These are phyloP conservation scores for Scutellaria minor DNA, from an alignment of 257 asterid species.

Conservation along the genomic window DNA sequence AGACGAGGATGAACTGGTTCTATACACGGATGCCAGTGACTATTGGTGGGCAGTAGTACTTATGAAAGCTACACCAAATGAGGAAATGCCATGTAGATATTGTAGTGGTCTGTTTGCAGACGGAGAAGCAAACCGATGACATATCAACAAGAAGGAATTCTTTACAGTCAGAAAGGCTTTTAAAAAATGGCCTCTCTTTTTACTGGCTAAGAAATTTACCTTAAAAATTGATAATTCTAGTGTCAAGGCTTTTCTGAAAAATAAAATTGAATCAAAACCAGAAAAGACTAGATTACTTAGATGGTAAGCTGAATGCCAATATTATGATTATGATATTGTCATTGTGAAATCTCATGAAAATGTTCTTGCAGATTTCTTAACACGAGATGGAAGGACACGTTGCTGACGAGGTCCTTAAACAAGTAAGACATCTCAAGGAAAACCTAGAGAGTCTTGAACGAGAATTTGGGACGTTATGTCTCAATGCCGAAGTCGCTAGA, in stretches of 20 bases:
- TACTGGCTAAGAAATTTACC: not conserved
- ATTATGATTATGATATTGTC: too few relatives aligned
- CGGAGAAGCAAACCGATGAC: not conserved
- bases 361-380: too few relatives aligned
- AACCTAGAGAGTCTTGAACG: too few relatives aligned
- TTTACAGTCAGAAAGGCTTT: not conserved
- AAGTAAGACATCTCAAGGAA: too few relatives aligned
- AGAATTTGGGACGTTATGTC: too few relatives aligned
- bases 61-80: not conserved
- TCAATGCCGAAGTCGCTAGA: too few relatives aligned
- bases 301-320: not conserved
- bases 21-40: not conserved
- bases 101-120: not conserved
- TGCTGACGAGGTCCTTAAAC: too few relatives aligned
- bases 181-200: not conserved
- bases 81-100: not conserved
- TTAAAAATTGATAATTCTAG: not conserved
- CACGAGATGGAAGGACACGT: too few relatives aligned
- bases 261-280: slow-evolving; percentile 1
- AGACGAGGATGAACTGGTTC: not conserved
- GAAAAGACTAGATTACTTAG: not conserved
- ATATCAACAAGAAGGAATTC: slow-evolving; percentile 6
- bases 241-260: not conserved
- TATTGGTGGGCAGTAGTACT: not conserved
- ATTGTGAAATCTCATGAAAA: too few relatives aligned